phyloP scores from a whole-genome alignment of 140 eudicot genomes.

The Erigeron philadelphicus region DNA sequence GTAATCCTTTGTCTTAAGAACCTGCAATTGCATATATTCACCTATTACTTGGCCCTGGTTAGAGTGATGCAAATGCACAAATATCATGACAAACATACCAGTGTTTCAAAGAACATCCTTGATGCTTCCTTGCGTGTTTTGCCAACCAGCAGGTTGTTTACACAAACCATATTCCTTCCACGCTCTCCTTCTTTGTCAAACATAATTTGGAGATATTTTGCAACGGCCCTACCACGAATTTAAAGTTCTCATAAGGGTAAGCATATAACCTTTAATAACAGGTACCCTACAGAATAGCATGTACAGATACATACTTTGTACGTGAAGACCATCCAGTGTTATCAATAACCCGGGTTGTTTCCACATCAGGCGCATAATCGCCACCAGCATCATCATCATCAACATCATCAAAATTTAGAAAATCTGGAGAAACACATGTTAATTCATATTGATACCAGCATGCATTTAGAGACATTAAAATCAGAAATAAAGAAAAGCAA shows the following conservation, averaged over 20 bases:
- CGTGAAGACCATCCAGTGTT: conserved; percentile 90
- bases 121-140: conserved; percentile 98
- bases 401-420: conserved; percentile 71
- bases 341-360: conserved; percentile 45
- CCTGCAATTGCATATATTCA: conserved; percentile 36
- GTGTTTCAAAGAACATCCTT: conserved; percentile 95
- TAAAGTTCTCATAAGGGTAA: conserved; percentile 17
- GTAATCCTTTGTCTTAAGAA: conserved; percentile 86
- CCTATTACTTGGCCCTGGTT: background rate
- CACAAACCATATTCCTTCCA: conserved; percentile 50
- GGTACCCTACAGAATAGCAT: background rate
- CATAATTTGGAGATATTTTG: conserved; percentile 83
- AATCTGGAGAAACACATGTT: conserved; percentile 40
- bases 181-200: conserved; percentile 75
- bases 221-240: conserved; percentile 66
- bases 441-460: background rate
- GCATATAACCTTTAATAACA: background rate
- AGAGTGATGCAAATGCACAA: background rate
- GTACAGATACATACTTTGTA: conserved; percentile 42
- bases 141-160: conserved; percentile 62
- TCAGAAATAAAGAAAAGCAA: background rate
- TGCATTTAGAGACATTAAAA: background rate
- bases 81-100: conserved; percentile 44
- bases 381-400: conserved; percentile 84
- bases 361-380: conserved; percentile 54